Evolutionary conservation across 352 stramenopile species (phyloP), one percentile per base, ranked within the genome.

Genomic region (Globisporangium acanthophoron): DNA sequence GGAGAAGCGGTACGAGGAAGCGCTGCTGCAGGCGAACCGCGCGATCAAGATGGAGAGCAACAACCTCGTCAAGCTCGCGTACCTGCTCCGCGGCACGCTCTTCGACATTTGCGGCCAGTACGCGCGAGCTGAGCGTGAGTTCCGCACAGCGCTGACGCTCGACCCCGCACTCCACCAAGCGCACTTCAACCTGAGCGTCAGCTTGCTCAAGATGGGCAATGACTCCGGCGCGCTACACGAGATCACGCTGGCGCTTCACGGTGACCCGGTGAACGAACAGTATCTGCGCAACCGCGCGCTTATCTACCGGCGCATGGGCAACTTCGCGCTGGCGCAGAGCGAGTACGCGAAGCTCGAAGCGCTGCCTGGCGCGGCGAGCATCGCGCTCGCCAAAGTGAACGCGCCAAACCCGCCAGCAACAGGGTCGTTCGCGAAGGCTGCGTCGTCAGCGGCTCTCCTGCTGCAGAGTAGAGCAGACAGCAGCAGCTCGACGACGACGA

Each of bases 41-140:
- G 74, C 77, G 7, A 64, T 87, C 35, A 66, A 71, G 4, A 71
- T 73, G 5, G 69, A 84, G 29, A 56, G 73, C 48, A 77, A 79
- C 52, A 89, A 86, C 45, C 58, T 89, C 40, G 71, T 85, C 59
- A 87, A 88, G 60, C 56, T 87, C 35, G 76, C 76, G 58, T 71
- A 77, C 21, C 50, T 91, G 39, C 64, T 91, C 11, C 69, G 74
- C 43, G 78, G 78, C 11, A 73, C 80, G n/a, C 61, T 91, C 18
- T 76, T 71, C 43, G 81, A 89, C 43, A 58, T 74, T 37, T 65
- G 67, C 11, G 78, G 77, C 3, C 56, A 88, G 6, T 71, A 78
- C 41, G 51, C 21, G 11, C 58, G 55, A 15, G 81, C 78, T 24
- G 77, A 89, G 61, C 53, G 53, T 9, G 68, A 80, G 40, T 89